Evolutionary conservation across 768 basidiomycete genomes (phyloP).

Genomic region (Boletus tomentosulus): DNA sequence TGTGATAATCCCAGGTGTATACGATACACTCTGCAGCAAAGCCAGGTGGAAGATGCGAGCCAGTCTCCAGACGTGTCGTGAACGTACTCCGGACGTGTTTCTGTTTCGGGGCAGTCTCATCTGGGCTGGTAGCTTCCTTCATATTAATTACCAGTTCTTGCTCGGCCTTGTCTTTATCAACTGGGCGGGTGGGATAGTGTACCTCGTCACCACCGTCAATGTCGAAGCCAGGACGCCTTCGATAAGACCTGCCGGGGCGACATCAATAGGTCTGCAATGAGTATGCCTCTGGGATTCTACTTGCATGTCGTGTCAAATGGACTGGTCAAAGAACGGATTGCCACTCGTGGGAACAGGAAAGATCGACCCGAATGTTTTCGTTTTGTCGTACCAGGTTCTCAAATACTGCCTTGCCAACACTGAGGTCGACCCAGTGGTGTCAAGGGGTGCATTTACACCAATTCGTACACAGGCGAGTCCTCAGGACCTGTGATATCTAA

Average conservation of each 20-base stretch:
- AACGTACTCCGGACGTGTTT: conserved; percentile 96
- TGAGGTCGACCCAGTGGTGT: conserved; percentile 8
- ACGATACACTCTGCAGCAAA: conserved; percentile 81
- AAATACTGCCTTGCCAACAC: conserved; percentile 3
- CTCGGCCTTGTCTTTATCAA: conserved; percentile 98
- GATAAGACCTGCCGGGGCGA: conserved; percentile 26
- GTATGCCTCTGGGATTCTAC: conserved; percentile 10
- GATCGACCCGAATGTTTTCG: conserved; percentile 16
- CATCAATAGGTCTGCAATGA: conserved; percentile 6
- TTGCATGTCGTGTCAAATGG: conserved; percentile 19
- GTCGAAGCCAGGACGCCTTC: conserved; percentile 49
- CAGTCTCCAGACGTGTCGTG: conserved; percentile 10
- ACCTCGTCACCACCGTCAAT: conserved; percentile 69
- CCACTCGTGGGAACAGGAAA: conserved; percentile 19
- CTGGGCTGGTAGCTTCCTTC: conserved; percentile 95
- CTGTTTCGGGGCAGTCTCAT: conserved; percentile 97
- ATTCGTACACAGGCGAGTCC: conserved; percentile 15
- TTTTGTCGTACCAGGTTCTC: conserved; percentile 10
- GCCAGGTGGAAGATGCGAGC: conserved; percentile 11
- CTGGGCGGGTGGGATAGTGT: conserved; percentile 94
- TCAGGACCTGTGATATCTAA: conserved; percentile 37
- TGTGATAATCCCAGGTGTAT: conserved; percentile 99
- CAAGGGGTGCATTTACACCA: conserved; percentile 7
- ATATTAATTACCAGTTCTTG: conserved; percentile 93
- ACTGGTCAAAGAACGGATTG: conserved; percentile 1